A percentile compares a stretch with the other conserved stretches of the same genome.
These are phyloP conservation scores for Mesembryanthemum crystallinum DNA, from an alignment of 148 eudicot species.

Conservation along the genomic window DNA sequence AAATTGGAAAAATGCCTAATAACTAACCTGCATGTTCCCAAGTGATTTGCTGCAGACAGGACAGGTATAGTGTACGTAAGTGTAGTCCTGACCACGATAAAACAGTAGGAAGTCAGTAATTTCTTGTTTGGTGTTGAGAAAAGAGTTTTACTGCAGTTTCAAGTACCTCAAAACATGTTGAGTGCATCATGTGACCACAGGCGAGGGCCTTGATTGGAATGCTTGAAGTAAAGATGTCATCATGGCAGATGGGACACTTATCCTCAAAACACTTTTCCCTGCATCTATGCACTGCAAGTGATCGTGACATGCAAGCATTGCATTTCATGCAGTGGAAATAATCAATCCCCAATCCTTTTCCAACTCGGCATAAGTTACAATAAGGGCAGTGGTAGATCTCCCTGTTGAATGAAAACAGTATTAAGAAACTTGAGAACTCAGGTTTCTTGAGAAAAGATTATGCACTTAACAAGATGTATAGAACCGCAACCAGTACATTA, in stretches of 20 bases:
- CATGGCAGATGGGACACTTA: conserved; percentile 91
- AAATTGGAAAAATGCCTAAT: not conserved
- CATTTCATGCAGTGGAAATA: conserved; percentile 95
- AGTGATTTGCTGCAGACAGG: conserved; percentile 98
- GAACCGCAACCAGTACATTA: not conserved
- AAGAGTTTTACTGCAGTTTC: not conserved
- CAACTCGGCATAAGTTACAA: conserved; percentile 93
- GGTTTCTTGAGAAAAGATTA: not conserved
- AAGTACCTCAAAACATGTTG: conserved; percentile 85
- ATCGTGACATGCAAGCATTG: conserved; percentile 84
- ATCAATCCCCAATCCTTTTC: conserved; percentile 91
- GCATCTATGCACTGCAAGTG: conserved; percentile 62
- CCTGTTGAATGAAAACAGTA: conserved; percentile 49
- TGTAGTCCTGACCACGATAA: conserved; percentile 63
- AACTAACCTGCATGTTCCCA: conserved; percentile 93
- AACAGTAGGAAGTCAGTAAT: conserved; percentile 15
- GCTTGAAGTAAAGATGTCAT: conserved; percentile 80
- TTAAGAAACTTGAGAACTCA: conserved; percentile 21
- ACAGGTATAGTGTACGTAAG: conserved; percentile 64
- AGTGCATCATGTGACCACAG: conserved; percentile 98
- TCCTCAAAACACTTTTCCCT: conserved; percentile 84
- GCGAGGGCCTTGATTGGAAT: conserved; percentile 74
- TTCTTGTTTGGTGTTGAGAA: not conserved
- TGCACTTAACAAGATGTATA: not conserved
- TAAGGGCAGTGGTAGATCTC: conserved; percentile 92